Evolutionary conservation across 495 filamentous ascomycete species (phyloP).

Genomic region (Xylaria grammica): DNA sequence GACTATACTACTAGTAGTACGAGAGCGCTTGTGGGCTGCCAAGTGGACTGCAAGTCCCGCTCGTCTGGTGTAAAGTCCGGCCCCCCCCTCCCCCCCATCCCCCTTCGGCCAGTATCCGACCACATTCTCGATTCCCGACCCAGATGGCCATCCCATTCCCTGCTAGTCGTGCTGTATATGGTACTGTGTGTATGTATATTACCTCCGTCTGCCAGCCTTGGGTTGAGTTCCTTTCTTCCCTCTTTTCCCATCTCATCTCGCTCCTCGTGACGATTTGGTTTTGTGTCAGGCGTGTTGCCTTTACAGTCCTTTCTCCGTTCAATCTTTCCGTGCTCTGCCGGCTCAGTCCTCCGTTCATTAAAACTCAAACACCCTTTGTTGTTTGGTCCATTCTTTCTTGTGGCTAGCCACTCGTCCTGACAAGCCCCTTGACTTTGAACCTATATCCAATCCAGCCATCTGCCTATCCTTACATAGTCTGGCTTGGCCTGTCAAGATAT

Average conservation of each 20-base stretch:
- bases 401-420: slow-evolving; percentile 27
- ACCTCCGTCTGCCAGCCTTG: slow-evolving; percentile 3
- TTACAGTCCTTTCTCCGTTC: slow-evolving; percentile 25
- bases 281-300: slow-evolving; percentile 21
- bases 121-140: slow-evolving; percentile 7
- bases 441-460: neutral
- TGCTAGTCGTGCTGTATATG: neutral
- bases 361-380: slow-evolving; percentile 34
- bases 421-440: slow-evolving; percentile 13
- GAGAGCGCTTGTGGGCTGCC: slow-evolving; percentile 2
- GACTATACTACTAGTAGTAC: no score
- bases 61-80: no score
- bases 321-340: slow-evolving; percentile 36
- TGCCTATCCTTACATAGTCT: neutral
- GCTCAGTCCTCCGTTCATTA: slow-evolving; percentile 49
- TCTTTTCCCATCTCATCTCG: slow-evolving; percentile 9
- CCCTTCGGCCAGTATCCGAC: neutral
- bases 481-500: neutral
- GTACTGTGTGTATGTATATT: neutral
- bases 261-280: slow-evolving; percentile 10
- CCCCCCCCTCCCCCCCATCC: no score
- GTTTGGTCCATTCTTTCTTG: slow-evolving; percentile 34
- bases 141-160: neutral
- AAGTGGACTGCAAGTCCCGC: slow-evolving; percentile 11
- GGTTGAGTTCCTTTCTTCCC: neutral